Evolutionary conservation across 1,284 basidiomycete genomes (phyloP).

Genomic region (Anthracocystis panici-leucophaei): DNA sequence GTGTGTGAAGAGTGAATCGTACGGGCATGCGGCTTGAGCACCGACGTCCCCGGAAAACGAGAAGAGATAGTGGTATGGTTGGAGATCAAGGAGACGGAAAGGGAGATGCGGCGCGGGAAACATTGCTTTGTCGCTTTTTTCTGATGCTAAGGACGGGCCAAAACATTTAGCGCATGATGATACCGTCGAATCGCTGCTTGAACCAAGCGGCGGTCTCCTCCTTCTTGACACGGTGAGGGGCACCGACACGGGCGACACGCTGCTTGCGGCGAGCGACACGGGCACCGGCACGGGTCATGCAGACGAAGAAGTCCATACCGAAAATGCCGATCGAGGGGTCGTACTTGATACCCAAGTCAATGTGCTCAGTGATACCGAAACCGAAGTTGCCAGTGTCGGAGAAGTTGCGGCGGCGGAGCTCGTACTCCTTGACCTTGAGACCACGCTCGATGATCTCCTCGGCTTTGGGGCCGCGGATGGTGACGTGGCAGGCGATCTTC

Average conservation of each 20-base stretch:
- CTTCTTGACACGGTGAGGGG: constrained; percentile 77
- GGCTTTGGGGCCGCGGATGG: constrained; percentile 98
- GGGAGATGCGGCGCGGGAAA: not conserved
- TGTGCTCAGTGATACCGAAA: constrained; percentile 76
- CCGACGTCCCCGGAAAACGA: not conserved
- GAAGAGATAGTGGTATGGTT: constrained; percentile 1
- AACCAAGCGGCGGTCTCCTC: constrained; percentile 89
- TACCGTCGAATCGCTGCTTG: constrained; percentile 81
- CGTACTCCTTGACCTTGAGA: constrained; percentile 99
- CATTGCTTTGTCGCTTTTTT: not conserved
- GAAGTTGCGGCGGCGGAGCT: constrained; percentile 89
- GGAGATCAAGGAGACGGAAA: not conserved
- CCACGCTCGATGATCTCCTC: constrained; percentile 99
- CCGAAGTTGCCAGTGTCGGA: constrained; percentile 73
- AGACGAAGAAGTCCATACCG: constrained; percentile 69
- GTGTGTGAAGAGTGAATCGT: not conserved
- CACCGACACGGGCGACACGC: constrained; percentile 87
- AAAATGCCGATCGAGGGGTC: constrained; percentile 70
- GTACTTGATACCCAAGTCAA: constrained; percentile 89
- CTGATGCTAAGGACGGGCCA: not conserved
- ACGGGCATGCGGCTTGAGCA: not conserved
- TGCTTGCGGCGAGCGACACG: constrained; percentile 93
- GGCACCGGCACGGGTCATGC: constrained; percentile 93
- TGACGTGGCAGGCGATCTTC: constrained; percentile 99
- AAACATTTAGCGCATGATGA: constrained; percentile 63